phyloP scores from a whole-genome alignment of 768 basidiomycete genomes.

The Leccinum pellstonianum region DNA sequence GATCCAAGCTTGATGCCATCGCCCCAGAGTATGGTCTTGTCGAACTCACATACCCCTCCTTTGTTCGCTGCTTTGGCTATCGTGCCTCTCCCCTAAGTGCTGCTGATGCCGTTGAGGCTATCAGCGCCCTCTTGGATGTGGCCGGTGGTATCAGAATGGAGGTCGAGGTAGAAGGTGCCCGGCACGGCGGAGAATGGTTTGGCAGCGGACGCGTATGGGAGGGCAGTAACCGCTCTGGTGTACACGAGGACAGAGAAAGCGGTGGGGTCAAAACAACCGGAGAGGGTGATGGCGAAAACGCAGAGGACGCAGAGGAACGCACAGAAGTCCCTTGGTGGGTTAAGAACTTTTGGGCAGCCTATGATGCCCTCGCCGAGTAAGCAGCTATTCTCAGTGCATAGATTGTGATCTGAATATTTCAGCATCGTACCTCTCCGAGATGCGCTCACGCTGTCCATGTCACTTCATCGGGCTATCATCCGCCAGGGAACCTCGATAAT shows the following conservation, averaged over 20 bases:
- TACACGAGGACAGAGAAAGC: constrained; percentile 29
- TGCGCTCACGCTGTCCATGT: constrained; percentile 83
- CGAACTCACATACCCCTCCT: constrained; percentile 92
- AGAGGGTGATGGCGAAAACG: constrained; percentile 23
- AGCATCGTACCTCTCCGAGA: constrained; percentile 73
- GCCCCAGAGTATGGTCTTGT: constrained; percentile 94
- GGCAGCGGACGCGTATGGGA: constrained; percentile 83
- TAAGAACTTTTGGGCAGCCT: constrained; percentile 93
- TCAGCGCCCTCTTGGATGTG: constrained; percentile 85
- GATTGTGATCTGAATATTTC: background rate
- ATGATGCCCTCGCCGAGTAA: constrained; percentile 89
- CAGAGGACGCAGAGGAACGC: constrained; percentile 35
- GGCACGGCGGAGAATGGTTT: constrained; percentile 96
- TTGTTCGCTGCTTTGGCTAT: constrained; percentile 90
- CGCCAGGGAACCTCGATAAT: constrained; percentile 95
- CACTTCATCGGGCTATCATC: constrained; percentile 90
- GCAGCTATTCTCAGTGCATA: constrained; percentile 30
- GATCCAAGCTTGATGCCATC: constrained; percentile 80
- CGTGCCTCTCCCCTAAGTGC: constrained; percentile 85
- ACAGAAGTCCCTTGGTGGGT: constrained; percentile 78
- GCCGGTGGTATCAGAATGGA: constrained; percentile 90
- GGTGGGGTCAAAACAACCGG: constrained; percentile 23
- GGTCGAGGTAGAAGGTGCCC: constrained; percentile 82
- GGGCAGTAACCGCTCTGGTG: constrained; percentile 40
- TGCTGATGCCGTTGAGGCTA: constrained; percentile 89